These are phyloP conservation scores for Dactylis glomerata DNA, from an alignment of 176 grass and related monocot genomes.

Conservation along the genomic window DNA sequence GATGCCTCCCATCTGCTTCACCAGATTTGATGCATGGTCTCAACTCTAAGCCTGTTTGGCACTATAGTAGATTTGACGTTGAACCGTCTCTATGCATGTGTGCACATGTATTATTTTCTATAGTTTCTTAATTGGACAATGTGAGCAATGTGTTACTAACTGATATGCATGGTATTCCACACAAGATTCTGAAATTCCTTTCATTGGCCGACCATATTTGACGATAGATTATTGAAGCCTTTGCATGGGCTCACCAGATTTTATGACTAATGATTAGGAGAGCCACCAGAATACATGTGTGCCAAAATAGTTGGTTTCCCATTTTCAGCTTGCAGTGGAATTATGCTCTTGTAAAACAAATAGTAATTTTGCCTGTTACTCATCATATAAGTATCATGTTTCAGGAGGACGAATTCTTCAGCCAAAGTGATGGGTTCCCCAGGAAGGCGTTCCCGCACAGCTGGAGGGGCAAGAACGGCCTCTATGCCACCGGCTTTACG, in stretches of 20 bases:
- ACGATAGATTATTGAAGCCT: neutral
- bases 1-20: constrained; percentile 35
- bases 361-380: neutral
- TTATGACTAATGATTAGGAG: neutral
- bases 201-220: neutral
- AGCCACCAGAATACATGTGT: neutral
- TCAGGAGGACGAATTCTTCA: constrained; percentile 73
- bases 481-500: constrained; percentile 73
- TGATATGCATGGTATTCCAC: neutral
- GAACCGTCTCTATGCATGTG: no score
- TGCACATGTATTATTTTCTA: neutral
- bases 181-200: neutral
- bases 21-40: constrained; percentile 16
- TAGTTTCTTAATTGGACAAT: neutral
- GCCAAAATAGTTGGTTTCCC: neutral
- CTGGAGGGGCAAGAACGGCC: constrained; percentile 72
- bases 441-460: constrained; percentile 59
- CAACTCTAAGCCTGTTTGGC: neutral
- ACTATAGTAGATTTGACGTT: neutral
- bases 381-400: neutral
- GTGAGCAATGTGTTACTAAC: neutral
- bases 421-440: constrained; percentile 55
- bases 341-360: neutral
- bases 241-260: neutral
- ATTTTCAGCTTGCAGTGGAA: neutral